Conservation (phyloP, 176 grass and related monocot species). For the Saccharum spontaneum region DNA sequence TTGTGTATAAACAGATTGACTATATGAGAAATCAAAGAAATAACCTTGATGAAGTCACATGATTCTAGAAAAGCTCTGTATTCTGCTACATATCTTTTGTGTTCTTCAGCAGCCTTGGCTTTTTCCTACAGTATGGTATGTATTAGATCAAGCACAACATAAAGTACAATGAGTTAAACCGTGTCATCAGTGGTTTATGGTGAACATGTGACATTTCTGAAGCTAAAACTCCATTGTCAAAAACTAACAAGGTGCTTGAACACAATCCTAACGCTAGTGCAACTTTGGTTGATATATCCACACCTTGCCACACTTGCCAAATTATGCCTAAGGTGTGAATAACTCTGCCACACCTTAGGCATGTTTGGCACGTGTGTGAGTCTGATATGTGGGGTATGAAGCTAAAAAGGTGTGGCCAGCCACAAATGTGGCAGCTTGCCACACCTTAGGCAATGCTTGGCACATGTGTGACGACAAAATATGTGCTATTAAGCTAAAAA, state of each 20-base stretch:
- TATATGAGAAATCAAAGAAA: slow-evolving; percentile 32
- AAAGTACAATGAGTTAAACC: background rate
- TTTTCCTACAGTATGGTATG: slow-evolving; percentile 65
- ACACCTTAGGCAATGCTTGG: background rate
- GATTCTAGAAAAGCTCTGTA: slow-evolving; percentile 90
- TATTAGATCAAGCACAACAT: slow-evolving; percentile 15
- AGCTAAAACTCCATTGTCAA: background rate
- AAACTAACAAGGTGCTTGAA: background rate
- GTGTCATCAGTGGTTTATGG: background rate
- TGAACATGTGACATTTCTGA: background rate
- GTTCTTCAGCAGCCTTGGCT: slow-evolving; percentile 80
- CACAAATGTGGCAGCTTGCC: background rate
- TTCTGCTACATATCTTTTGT: slow-evolving; percentile 72
- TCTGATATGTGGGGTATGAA: background rate
- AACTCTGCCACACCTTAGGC: background rate
- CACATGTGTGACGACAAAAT: background rate
- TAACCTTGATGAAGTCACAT: slow-evolving; percentile 96
- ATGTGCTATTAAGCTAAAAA: background rate
- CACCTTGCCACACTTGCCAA: background rate
- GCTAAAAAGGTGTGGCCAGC: background rate
- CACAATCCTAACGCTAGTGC: background rate
- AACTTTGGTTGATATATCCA: background rate
- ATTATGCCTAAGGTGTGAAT: background rate
- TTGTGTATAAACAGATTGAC: background rate
- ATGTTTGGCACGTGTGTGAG: background rate